A percentile compares a stretch with the other conserved stretches of the same genome.
Conservation (phyloP, 1,284 basidiomycete genomes). For the Fistulinella cinereoalba region DNA sequence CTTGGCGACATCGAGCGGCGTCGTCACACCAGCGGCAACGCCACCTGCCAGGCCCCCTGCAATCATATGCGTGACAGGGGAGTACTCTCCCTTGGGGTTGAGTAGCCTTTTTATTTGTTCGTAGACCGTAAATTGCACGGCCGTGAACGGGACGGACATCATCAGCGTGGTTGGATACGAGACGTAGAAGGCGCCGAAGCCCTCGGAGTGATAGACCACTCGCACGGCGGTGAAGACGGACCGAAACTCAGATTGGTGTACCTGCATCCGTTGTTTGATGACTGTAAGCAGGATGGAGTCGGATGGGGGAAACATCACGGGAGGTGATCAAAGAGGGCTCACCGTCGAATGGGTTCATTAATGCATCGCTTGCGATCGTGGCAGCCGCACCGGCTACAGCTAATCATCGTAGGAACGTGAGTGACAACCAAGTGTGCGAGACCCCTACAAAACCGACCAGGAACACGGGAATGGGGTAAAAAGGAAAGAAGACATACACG, state of each 20-base stretch:
- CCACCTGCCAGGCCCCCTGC: conserved; percentile 93
- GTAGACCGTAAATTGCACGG: conserved; percentile 96
- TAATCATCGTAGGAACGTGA: conserved; percentile 28
- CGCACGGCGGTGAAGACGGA: conserved; percentile 82
- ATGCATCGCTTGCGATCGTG: conserved; percentile 92
- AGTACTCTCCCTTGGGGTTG: conserved; percentile 87
- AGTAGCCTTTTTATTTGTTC: conserved; percentile 88
- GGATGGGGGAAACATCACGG: conserved; percentile 5
- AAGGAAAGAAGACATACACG: conserved; percentile 51
- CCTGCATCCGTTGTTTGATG: conserved; percentile 99
- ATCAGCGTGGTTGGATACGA: conserved; percentile 98
- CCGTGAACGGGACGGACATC: conserved; percentile 98
- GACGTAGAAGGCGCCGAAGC: conserved; percentile 91
- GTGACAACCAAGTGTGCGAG: not conserved
- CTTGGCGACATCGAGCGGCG: conserved; percentile 98
- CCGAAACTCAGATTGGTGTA: conserved; percentile 88
- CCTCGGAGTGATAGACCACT: conserved; percentile 84
- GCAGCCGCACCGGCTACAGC: conserved; percentile 93
- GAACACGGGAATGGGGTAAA: not conserved
- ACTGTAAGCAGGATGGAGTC: conserved; percentile 50
- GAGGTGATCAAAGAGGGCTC: conserved; percentile 30
- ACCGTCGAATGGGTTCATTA: conserved; percentile 99
- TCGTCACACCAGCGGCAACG: conserved; percentile 93
- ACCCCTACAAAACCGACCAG: not conserved
- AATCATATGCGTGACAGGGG: conserved; percentile 86